Evolutionary conservation across 1,284 basidiomycete genomes (phyloP).

Genomic region (Fomitopsis pinicola): DNA sequence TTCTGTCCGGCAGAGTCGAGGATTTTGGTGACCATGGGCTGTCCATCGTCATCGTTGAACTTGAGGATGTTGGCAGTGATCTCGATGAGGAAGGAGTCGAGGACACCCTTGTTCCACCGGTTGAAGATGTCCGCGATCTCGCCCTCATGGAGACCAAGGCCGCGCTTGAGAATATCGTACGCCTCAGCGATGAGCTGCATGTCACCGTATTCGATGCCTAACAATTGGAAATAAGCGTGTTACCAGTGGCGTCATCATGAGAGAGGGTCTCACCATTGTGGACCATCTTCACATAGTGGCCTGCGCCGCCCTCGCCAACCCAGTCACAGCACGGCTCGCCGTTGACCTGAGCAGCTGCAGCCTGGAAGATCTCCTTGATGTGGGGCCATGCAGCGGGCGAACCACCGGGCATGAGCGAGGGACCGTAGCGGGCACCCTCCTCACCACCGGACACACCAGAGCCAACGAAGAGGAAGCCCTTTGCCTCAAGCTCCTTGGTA

Average conservation of each 20-base stretch:
- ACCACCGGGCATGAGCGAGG: conserved; percentile 99
- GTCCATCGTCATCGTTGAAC: conserved; percentile 95
- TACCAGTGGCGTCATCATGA: conserved; percentile 14
- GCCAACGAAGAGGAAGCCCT: conserved; percentile 96
- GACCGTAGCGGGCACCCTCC: conserved; percentile 96
- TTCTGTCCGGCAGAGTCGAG: conserved; percentile 97
- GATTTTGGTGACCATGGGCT: conserved; percentile 90
- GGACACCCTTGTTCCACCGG: conserved; percentile 98
- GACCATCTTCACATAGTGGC: conserved; percentile 99
- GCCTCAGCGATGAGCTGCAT: conserved; percentile 99
- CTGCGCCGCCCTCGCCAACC: conserved; percentile 94
- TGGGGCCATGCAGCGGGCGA: conserved; percentile 90
- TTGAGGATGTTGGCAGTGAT: conserved; percentile 95
- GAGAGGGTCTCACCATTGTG: conserved; percentile 76
- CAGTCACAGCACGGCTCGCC: conserved; percentile 99
- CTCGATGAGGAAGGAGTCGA: conserved; percentile 99
- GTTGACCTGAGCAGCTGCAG: conserved; percentile 91
- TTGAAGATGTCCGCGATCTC: conserved; percentile 90
- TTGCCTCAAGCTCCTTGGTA: conserved; percentile 86
- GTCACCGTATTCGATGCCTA: conserved; percentile 99
- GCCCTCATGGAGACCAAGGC: conserved; percentile 78
- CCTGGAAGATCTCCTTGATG: conserved; percentile 99
- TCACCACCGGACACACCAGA: conserved; percentile 99
- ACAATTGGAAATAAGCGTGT: conserved; percentile 11
- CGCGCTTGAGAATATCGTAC: conserved; percentile 97